These are phyloP conservation scores for Polygonum maritimum DNA, from an alignment of 148 eudicot genomes.

Conservation along the genomic window DNA sequence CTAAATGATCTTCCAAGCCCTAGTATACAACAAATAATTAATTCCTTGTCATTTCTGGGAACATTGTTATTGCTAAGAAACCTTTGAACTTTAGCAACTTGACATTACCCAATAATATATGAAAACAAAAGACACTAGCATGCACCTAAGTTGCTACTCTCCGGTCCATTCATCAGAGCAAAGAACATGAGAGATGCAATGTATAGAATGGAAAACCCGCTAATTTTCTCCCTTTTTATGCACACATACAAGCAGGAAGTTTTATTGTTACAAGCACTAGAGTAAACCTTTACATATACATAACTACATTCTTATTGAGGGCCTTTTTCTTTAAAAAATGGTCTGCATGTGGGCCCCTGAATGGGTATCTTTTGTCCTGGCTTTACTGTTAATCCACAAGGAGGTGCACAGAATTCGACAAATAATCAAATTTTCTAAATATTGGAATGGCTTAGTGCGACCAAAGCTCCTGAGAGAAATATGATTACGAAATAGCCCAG, in stretches of 20 bases:
- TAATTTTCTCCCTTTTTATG: constrained; percentile 16
- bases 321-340: no score
- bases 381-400: no score
- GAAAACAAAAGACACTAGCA: background rate
- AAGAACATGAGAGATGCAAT: background rate
- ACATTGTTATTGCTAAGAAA: background rate
- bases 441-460: background rate
- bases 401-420: background rate
- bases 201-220: constrained; percentile 2
- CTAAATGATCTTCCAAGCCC: constrained; percentile 98
- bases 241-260: background rate
- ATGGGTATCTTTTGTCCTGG: no score
- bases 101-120: background rate
- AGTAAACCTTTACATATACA: no score
- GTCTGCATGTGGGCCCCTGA: no score
- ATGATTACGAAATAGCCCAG: background rate
- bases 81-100: background rate
- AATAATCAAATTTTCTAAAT: background rate
- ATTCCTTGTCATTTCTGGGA: background rate
- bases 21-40: constrained; percentile 11
- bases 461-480: background rate
- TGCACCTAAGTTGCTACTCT: background rate
- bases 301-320: no score
- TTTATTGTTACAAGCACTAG: background rate
- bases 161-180: constrained; percentile 23